Percentiles rank a stretch among this genome's conserved stretches.
Evolutionary conservation across 2,329 filamentous ascomycete genomes (phyloP).

Genomic region (Ascochyta viciae-villosae): DNA sequence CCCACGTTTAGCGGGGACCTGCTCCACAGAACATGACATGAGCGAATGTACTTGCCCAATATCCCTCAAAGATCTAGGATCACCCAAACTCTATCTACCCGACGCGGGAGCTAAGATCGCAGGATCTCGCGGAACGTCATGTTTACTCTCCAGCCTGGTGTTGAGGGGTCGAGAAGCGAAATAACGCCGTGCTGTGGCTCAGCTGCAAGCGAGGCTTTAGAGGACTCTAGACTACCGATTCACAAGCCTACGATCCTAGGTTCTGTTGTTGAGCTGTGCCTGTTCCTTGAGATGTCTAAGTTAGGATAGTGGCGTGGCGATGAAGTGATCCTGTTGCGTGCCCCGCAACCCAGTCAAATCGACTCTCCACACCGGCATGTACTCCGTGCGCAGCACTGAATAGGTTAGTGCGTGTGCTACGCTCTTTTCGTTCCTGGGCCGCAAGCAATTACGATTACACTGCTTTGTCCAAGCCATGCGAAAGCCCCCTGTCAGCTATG

Average conservation of each 20-base stretch:
- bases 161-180: slow-evolving; percentile 4
- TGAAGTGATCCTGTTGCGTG: slow-evolving; percentile 25
- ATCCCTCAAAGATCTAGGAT: slow-evolving; percentile 28
- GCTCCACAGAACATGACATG: slow-evolving; percentile 24
- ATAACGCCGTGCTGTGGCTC: slow-evolving; percentile 9
- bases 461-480: slow-evolving; percentile 30
- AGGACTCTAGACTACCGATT: neutral
- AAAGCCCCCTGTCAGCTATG: slow-evolving; percentile 33
- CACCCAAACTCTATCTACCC: slow-evolving; percentile 41
- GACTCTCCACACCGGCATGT: slow-evolving; percentile 20
- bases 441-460: slow-evolving; percentile 26
- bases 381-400: slow-evolving; percentile 27
- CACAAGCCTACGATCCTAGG: neutral
- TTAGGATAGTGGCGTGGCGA: slow-evolving; percentile 17
- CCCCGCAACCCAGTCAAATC: slow-evolving; percentile 23
- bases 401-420: slow-evolving; percentile 26
- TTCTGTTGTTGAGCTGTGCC: slow-evolving; percentile 9
- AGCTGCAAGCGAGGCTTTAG: neutral
- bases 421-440: slow-evolving; percentile 24
- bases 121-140: slow-evolving; percentile 39
- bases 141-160: slow-evolving; percentile 9
- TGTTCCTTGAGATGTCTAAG: slow-evolving; percentile 3
- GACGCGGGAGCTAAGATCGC: slow-evolving; percentile 44
- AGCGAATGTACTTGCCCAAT: slow-evolving; percentile 22
- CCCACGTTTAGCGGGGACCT: slow-evolving; percentile 12